These are phyloP conservation scores for Lasiodiplodia citricola DNA, from an alignment of 2,329 filamentous ascomycete genomes.

Conservation along the genomic window DNA sequence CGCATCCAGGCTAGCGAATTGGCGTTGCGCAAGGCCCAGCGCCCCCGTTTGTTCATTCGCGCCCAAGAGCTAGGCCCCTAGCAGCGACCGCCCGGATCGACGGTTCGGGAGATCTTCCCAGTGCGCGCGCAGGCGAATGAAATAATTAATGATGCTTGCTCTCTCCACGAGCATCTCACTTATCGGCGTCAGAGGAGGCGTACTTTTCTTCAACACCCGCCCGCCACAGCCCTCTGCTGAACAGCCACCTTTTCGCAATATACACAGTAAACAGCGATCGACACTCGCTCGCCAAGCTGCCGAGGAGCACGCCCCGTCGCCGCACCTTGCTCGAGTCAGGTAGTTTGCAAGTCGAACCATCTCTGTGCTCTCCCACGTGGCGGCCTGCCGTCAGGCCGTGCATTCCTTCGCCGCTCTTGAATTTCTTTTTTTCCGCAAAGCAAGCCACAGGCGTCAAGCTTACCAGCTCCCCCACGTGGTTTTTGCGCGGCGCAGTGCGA, in stretches of 20 bases:
- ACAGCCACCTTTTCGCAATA: no score
- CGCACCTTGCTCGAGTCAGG: neutral
- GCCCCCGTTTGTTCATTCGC: conserved; percentile 10
- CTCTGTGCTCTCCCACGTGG: conserved; percentile 4
- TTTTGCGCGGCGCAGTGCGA: neutral
- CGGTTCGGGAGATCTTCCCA: conserved; percentile 17
- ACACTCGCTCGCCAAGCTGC: neutral
- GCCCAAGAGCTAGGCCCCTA: neutral
- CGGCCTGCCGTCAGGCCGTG: neutral
- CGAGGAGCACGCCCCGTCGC: neutral
- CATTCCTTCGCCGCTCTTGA: neutral
- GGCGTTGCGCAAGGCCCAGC: neutral
- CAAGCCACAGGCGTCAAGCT: conserved; percentile 14
- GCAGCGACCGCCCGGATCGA: conserved; percentile 10
- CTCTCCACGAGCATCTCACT: neutral
- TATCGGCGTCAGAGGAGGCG: neutral
- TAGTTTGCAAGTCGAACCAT: neutral
- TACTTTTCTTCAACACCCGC: neutral
- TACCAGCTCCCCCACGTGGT: conserved; percentile 12
- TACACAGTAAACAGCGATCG: neutral
- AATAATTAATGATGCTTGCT: neutral
- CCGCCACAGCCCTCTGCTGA: neutral
- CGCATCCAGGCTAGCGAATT: conserved; percentile 2
- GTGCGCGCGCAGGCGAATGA: neutral
- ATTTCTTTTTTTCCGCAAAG: neutral